Evolutionary conservation across 148 eudicot species (phyloP), one percentile per base, ranked within the genome.

Genomic region (Persicaria tinctoria): DNA sequence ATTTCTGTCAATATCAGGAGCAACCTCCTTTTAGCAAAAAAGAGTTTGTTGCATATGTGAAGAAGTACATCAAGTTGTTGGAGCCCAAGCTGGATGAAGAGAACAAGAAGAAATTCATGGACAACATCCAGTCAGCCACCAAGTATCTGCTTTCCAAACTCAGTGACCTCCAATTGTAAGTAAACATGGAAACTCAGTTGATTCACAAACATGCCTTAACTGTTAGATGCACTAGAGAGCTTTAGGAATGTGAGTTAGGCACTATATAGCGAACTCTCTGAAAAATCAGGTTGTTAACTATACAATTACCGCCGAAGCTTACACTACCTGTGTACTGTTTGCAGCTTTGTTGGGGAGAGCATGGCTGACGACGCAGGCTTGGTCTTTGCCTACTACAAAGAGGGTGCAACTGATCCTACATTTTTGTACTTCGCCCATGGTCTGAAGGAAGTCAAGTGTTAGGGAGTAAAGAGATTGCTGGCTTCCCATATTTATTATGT

Each of bases 331-430:
- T 47, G 16, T 53, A 8, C 49, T 72, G 27, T n/a, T 41, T 78
- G 76, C 82, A 88, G 89, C 74, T 89, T 87, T 71, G 90, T 89
- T 50, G 93, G 93, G 73, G 93, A 89, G 86, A 75, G 92, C 87
- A 87, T 89, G 92, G 76, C 55, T 45, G 92, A 86, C 55, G 92
- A 89, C 17, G 16, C 80, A 38, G 56, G 82, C 63, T 5, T 87
- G 79, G 93, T 89, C 57, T 87, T 87, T 76, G 93, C 93, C 46
- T 87, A 89, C 76, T 89, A 89, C 93, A 89, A 87, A 75, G 93
- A 89, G 0, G 93, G 93, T 55, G 87, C 93, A 0, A 68, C 84
- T 46, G 88, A 89, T 79, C 93, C 90, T 12, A 89, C 93, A n/a
- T 89, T 89, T 76, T 72, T 89, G 79, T 89, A 89, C 86, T 76